Conservation (phyloP, 768 basidiomycete species). For the Trichaptum fuscoviolaceum region DNA sequence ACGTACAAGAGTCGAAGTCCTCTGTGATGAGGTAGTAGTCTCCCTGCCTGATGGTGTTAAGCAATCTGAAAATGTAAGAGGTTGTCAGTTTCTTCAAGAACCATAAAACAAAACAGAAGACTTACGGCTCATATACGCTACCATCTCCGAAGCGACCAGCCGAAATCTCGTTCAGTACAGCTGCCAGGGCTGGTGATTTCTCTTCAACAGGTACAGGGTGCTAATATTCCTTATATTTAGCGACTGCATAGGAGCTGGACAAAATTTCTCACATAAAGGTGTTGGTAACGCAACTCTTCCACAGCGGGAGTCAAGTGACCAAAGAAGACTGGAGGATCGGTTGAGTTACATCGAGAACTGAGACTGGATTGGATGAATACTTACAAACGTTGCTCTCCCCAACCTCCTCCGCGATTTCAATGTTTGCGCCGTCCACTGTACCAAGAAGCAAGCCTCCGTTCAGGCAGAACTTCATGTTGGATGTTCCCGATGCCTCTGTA, state of each 20-base stretch:
- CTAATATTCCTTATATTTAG: neutral
- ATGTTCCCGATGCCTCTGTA: constrained; percentile 81
- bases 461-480: constrained; percentile 86
- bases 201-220: constrained; percentile 75
- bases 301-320: constrained; percentile 85
- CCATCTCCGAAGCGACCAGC: constrained; percentile 77
- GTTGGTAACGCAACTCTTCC: constrained; percentile 81
- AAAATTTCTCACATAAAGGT: constrained; percentile 45
- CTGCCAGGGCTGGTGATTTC: constrained; percentile 77
- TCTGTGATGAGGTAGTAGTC: constrained; percentile 84
- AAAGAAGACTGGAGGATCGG: constrained; percentile 64
- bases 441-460: constrained; percentile 88
- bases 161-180: constrained; percentile 73
- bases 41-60: constrained; percentile 70
- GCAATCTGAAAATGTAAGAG: constrained; percentile 35
- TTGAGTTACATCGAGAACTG: constrained; percentile 8
- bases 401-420: constrained; percentile 94
- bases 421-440: constrained; percentile 92
- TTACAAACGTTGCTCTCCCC: constrained; percentile 89
- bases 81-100: neutral
- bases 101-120: constrained; percentile 16
- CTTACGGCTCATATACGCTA: constrained; percentile 80
- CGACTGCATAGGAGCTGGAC: neutral
- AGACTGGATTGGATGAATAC: constrained; percentile 29
- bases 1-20: constrained; percentile 89